Base-by-base conservation (phyloP, 1,284 basidiomycete species). In the Boletus holoroseus region DNA sequence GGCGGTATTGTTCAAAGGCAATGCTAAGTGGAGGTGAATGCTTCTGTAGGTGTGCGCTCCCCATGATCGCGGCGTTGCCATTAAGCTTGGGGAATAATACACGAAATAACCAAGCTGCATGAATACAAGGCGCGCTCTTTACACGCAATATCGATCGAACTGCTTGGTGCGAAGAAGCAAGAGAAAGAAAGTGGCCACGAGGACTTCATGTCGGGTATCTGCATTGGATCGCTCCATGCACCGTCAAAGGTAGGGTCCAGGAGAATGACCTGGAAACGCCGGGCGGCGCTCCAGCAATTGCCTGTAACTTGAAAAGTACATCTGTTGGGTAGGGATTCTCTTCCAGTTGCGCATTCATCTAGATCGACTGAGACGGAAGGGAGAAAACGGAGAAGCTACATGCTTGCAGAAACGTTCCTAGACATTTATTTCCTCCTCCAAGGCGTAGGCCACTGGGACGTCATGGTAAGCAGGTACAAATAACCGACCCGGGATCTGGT, bases 201-300 rank as follows among this genome's bases (percentile, higher is more conserved):
- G 65, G 64, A 57, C 41, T 66, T 67, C 68, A 67, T 67, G 62
- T 68, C 67, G 67, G 65, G 62, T 67, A 67, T 70, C 67, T 69
- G 66, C 50, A 54, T 56, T 59, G 53, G 60, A 70, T 70, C 65
- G 62, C 64, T 67, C 65, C 63, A 69, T 63, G 55, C 54, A 55
- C 55, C 22, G 55, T 62, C 53, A 42, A 56, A 54, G 46, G 55
- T 51, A 63, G 59, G 56, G 58, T 50, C 54, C 51, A 55, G 47
- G 50, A 62, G 61, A 54, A 53, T 51, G 41, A 47, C 49, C 31
- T 60, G 47, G 61, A 62, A 61, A 66, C 39, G 42, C 64, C 55
- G 55, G 45, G 54, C 51, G 55, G 44, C 61, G 53, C 49, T 43
- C 52, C 47, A 60, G 55, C 15, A 61, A 43, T 32, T 51, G 39